These are phyloP conservation scores for Aleurites moluccanus DNA, from an alignment of 441 rosid species.

Conservation along the genomic window DNA sequence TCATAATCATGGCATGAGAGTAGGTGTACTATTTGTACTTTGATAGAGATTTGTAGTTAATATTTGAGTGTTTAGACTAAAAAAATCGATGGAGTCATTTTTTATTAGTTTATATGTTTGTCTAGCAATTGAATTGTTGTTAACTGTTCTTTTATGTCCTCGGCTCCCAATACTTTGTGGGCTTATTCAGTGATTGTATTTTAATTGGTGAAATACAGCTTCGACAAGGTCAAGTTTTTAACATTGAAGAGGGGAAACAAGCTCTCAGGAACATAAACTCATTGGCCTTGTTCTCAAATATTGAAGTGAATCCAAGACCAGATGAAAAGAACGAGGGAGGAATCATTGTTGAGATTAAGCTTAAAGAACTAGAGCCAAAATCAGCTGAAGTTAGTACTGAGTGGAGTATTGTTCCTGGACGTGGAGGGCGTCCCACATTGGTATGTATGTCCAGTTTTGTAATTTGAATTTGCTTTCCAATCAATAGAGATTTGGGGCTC, in stretches of 20 bases:
- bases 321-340: constrained; percentile 97
- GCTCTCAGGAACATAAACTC: constrained; percentile 86
- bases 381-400: constrained; percentile 98
- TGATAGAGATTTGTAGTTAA: constrained; percentile 1
- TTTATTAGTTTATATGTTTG: background rate
- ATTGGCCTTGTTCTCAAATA: constrained; percentile 75
- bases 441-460: constrained; percentile 37
- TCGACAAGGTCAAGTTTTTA: constrained; percentile 76
- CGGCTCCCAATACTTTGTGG: background rate
- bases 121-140: background rate
- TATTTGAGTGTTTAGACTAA: background rate
- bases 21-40: background rate
- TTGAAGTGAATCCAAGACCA: constrained; percentile 89
- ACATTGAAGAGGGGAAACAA: constrained; percentile 92
- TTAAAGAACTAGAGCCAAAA: constrained; percentile 89
- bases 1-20: background rate
- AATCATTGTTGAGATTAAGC: constrained; percentile 91
- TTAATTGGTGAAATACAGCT: constrained; percentile 49
- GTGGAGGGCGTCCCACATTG: constrained; percentile 91
- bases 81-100: background rate
- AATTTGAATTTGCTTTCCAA: background rate
- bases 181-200: constrained; percentile 9
- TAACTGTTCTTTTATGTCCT: background rate
- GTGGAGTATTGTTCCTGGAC: constrained; percentile 98
- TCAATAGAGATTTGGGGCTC: constrained; percentile 10